Evolutionary conservation across 805 yeast genomes (phyloP).

Genomic region (Clavispora vitiphila): DNA sequence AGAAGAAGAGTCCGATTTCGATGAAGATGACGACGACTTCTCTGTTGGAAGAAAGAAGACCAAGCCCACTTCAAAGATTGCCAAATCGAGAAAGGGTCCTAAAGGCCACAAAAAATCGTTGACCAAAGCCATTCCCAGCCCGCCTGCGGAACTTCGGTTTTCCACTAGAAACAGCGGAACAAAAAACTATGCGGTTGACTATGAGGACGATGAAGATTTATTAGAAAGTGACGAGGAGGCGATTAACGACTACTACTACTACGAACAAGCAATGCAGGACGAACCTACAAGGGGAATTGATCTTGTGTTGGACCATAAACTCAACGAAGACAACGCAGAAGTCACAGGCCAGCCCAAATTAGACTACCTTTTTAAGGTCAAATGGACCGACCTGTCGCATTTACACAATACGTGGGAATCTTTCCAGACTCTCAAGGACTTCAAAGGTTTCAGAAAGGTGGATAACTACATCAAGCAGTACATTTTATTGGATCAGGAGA

Average conservation of each 20-base stretch:
- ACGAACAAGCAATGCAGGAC: slow-evolving; percentile 26
- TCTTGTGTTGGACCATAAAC: slow-evolving; percentile 37
- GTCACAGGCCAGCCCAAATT: slow-evolving; percentile 51
- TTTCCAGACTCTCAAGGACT: slow-evolving; percentile 45
- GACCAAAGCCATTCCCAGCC: slow-evolving; percentile 15
- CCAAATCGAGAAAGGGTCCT: slow-evolving; percentile 8
- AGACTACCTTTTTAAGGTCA: slow-evolving; percentile 57
- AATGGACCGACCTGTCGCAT: slow-evolving; percentile 87
- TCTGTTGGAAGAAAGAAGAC: slow-evolving; percentile 9
- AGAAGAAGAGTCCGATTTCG: slow-evolving; percentile 7
- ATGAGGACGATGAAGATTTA: slow-evolving; percentile 51
- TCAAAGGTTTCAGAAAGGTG: slow-evolving; percentile 76
- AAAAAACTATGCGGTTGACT: slow-evolving; percentile 76
- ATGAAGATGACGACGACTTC: slow-evolving; percentile 14
- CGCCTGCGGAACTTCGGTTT: slow-evolving; percentile 57
- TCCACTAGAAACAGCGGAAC: slow-evolving; percentile 64
- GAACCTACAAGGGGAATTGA: slow-evolving; percentile 34
- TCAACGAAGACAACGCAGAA: slow-evolving; percentile 32
- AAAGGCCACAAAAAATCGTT: slow-evolving; percentile 27
- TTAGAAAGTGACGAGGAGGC: slow-evolving; percentile 40
- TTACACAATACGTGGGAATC: slow-evolving; percentile 94
- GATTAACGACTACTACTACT: slow-evolving; percentile 30
- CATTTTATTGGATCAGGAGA: slow-evolving; percentile 67
- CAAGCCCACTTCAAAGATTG: slow-evolving; percentile 13
- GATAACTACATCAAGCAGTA: slow-evolving; percentile 85